Evolutionary conservation across 2,329 filamentous ascomycete genomes (phyloP).

Genomic region (Botrytis deweyae): DNA sequence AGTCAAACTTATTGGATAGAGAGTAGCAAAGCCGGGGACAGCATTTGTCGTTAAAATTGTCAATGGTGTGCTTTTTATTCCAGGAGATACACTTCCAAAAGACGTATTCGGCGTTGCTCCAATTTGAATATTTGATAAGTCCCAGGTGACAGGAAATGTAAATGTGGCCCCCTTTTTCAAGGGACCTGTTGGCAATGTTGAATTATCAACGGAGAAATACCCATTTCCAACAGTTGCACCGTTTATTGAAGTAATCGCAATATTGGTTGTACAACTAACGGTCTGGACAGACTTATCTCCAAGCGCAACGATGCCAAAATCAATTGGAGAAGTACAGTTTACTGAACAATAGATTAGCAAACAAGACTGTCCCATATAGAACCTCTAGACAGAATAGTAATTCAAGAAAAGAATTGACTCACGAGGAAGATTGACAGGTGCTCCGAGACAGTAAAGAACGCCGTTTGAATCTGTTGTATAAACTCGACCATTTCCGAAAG

Average conservation of each 20-base stretch:
- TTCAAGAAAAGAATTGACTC: not conserved
- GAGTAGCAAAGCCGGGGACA: constrained; percentile 39
- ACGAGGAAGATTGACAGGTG: constrained; percentile 41
- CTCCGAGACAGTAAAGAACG: constrained; percentile 36
- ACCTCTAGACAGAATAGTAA: not conserved
- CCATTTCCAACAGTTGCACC: constrained; percentile 37
- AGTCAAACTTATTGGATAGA: constrained; percentile 40
- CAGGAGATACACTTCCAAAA: constrained; percentile 33
- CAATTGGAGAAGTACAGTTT: constrained; percentile 40
- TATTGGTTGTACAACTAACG: constrained; percentile 40
- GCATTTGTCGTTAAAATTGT: constrained; percentile 41
- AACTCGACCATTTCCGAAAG: constrained; percentile 42
- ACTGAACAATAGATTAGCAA: constrained; percentile 22
- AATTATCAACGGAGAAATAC: constrained; percentile 38
- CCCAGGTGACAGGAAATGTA: constrained; percentile 41
- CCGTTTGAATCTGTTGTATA: constrained; percentile 38
- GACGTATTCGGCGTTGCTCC: constrained; percentile 25
- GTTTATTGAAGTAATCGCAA: constrained; percentile 39
- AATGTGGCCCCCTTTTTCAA: constrained; percentile 38
- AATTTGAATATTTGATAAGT: constrained; percentile 31
- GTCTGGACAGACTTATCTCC: constrained; percentile 32
- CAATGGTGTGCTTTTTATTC: constrained; percentile 40
- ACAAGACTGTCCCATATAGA: too few relatives aligned
- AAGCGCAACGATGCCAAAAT: constrained; percentile 40
- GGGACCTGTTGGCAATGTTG: constrained; percentile 39